Evolutionary conservation across 768 basidiomycete species (phyloP), one percentile per base, ranked within the genome.

Genomic region (Boletus subcaerulescens): DNA sequence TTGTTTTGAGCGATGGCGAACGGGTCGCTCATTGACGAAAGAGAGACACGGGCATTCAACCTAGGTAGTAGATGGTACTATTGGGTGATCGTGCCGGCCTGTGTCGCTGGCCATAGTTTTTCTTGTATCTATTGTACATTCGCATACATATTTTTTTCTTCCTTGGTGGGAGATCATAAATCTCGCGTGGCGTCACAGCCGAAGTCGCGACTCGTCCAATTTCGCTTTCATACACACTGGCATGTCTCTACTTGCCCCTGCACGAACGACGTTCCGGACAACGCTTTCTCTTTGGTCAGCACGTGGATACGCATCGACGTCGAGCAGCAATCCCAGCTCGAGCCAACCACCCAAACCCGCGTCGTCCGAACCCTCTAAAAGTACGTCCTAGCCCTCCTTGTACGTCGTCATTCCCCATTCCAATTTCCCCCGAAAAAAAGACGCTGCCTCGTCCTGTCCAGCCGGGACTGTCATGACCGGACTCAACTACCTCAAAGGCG

Each of bases 401-500:
- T 0, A 39, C 38, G 8, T 8, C 38, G n/a, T 36, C 35, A 15
- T 11, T 35, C 33, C 33, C 11, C 11, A 35, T 35, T 39, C 38
- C 17, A 39, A 39, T n/a, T 6, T n/a, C 8, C n/a, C 8, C 38
- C 9, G 8, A 9, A 29, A 29, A 29, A 29, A 29, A 39, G 17
- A 68, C 45, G 47, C 59, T 50, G 29, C 63, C 50, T 92, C 91
- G 4, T 85, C 86, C 31, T 93, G 91, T 69, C 63, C 78, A 8
- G 74, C 83, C 14, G 86, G 88, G 54, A 93, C 91, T 9, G 74
- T 89, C 5, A 68, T 97, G n/a, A 75, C 76, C n/a, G 93, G 93
- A 3, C 65, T 90, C 7, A 86, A 89, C 62, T 93, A 91, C 64
- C 77, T 93, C 50, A 96, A 96, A 70, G 86, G 82, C 49, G 89